phyloP scores from a whole-genome alignment of 108 stramenopile species.

The Stephanodiscus minutulus region DNA sequence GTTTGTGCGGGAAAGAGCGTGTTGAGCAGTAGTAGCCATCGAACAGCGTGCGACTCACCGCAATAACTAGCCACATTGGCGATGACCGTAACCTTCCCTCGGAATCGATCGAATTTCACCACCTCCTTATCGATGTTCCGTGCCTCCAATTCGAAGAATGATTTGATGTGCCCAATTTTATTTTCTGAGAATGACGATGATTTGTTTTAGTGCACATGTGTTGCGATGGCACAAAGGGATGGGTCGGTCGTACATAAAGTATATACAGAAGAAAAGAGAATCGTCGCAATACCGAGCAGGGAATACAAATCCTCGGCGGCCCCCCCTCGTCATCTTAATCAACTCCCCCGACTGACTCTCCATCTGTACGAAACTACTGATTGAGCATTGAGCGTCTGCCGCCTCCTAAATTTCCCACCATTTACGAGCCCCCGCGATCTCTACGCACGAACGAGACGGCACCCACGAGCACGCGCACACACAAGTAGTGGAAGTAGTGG shows the following conservation, averaged over 20 bases:
- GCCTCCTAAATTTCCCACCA: too few species aligned
- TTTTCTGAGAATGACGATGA: slow-evolving; percentile 25
- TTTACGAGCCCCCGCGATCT: background rate
- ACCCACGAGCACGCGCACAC: background rate
- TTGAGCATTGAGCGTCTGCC: too few species aligned
- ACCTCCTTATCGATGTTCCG: slow-evolving; percentile 71
- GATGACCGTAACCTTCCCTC: slow-evolving; percentile 73
- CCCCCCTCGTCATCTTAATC: too few species aligned
- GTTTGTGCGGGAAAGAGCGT: too few species aligned
- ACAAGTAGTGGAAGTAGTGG: background rate
- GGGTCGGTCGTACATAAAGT: background rate
- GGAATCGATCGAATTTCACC: slow-evolving; percentile 62
- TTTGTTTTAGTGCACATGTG: background rate
- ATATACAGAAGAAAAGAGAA: background rate
- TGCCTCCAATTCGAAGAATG: slow-evolving; percentile 80
- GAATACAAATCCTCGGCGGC: too few species aligned
- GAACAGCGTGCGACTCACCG: slow-evolving; percentile 33
- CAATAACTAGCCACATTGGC: slow-evolving; percentile 86
- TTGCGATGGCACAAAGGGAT: background rate
- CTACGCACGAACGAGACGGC: background rate
- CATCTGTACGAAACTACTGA: too few species aligned
- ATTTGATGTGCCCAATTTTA: slow-evolving; percentile 58
- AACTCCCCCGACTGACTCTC: too few species aligned
- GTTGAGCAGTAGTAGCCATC: background rate
- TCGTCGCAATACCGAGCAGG: too few species aligned